Percentiles rank a stretch among this genome's conserved stretches.
Conservation (phyloP, 257 asterid genomes). For the Solanum chmielewskii region DNA sequence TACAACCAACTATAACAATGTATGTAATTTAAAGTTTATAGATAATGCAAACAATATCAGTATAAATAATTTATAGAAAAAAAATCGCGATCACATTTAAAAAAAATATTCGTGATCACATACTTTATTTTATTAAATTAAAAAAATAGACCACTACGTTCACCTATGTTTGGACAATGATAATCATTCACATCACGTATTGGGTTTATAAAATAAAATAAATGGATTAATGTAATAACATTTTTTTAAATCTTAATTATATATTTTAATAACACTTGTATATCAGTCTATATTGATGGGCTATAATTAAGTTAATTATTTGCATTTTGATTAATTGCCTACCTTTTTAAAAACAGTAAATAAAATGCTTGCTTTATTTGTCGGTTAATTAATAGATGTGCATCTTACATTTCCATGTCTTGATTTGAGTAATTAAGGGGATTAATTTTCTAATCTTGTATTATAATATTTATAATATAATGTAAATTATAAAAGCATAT, state of each 20-base stretch:
- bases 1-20: not conserved
- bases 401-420: conserved; percentile 1
- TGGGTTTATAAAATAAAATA: not conserved
- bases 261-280: not conserved
- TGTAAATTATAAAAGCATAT: not conserved
- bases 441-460: not conserved
- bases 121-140: not conserved
- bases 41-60: not conserved
- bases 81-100: no score
- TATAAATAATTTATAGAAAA: not conserved
- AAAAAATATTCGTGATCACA: not conserved
- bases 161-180: not conserved
- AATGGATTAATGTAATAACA: not conserved
- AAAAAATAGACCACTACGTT: not conserved
- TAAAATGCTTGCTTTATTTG: conserved; percentile 24
- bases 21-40: not conserved
- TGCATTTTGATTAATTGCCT: conserved; percentile 16
- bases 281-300: not conserved
- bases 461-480: not conserved
- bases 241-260: not conserved
- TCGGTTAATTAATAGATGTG: conserved; percentile 24
- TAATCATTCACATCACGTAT: not conserved
- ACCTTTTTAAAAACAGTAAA: conserved; percentile 18
- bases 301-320: not conserved
- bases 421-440: not conserved